Conservation (phyloP, 2,329 filamentous ascomycete species). For the Fusarium buxicola region DNA sequence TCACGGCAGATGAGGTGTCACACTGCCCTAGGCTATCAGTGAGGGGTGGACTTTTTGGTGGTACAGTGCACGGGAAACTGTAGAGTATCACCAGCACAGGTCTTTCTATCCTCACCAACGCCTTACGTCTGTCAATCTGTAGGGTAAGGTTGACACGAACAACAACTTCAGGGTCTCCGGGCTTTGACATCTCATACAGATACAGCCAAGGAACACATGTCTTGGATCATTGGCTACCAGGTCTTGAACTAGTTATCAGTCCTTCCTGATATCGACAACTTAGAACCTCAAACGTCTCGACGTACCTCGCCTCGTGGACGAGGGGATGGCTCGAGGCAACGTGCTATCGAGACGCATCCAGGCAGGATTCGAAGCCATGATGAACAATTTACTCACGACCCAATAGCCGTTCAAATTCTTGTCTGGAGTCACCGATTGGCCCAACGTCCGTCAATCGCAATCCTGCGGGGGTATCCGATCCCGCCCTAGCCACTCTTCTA, state of each 20-base stretch:
- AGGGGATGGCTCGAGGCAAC: slow-evolving; percentile 8
- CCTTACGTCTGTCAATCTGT: not conserved
- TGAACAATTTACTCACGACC: slow-evolving; percentile 42
- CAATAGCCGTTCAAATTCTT: slow-evolving; percentile 41
- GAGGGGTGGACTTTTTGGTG: not conserved
- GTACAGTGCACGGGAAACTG: slow-evolving; percentile 16
- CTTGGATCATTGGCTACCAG: slow-evolving; percentile 6
- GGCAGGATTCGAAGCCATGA: slow-evolving; percentile 19
- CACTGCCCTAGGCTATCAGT: slow-evolving; percentile 2
- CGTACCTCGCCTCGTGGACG: slow-evolving; percentile 16
- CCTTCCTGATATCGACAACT: not conserved
- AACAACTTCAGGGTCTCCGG: not conserved
- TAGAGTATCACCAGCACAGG: no score
- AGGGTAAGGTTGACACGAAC: slow-evolving; percentile 21
- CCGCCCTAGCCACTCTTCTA: slow-evolving; percentile 22
- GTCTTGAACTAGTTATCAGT: not conserved
- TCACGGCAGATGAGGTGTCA: slow-evolving; percentile 1
- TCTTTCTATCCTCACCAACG: not conserved
- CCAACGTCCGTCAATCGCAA: slow-evolving; percentile 45
- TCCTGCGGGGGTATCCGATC: slow-evolving; percentile 42
- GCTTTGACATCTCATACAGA: slow-evolving; percentile 9
- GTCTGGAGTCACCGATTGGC: slow-evolving; percentile 43
- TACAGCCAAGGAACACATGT: slow-evolving; percentile 7
- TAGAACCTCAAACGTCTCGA: slow-evolving; percentile 1
- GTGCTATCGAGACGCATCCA: slow-evolving; percentile 9